Evolutionary conservation across 2,329 filamentous ascomycete species (phyloP).

Genomic region (Diaporthe australafricana): DNA sequence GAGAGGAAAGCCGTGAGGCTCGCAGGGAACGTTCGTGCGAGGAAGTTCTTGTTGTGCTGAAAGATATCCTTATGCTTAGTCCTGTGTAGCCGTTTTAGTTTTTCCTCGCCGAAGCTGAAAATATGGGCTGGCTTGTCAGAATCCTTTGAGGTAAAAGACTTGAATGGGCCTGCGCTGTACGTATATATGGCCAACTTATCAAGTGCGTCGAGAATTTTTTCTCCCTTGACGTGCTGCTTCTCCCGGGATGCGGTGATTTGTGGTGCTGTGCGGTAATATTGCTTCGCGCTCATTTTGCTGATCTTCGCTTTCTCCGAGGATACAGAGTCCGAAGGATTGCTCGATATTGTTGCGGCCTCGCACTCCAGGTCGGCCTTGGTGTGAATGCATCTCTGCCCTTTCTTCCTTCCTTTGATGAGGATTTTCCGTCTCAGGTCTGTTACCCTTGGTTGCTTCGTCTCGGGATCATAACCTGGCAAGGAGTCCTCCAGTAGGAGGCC

Average conservation of each 20-base stretch:
- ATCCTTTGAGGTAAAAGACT: slow-evolving; percentile 66
- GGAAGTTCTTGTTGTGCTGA: slow-evolving; percentile 85
- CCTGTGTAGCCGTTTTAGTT: slow-evolving; percentile 69
- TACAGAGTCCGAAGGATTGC: slow-evolving; percentile 46
- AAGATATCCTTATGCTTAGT: slow-evolving; percentile 82
- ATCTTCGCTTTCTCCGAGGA: slow-evolving; percentile 56
- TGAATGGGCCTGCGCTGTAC: slow-evolving; percentile 79
- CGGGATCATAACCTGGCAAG: slow-evolving; percentile 62
- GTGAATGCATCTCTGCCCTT: slow-evolving; percentile 45
- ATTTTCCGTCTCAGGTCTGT: slow-evolving; percentile 83
- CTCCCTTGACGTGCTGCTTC: background rate
- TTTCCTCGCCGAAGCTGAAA: slow-evolving; percentile 89
- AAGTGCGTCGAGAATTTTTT: slow-evolving; percentile 73
- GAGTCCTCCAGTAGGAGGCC: slow-evolving; percentile 75
- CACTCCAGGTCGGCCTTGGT: slow-evolving; percentile 30
- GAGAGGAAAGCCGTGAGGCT: slow-evolving; percentile 78
- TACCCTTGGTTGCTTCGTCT: slow-evolving; percentile 73
- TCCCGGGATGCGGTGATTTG: slow-evolving; percentile 23
- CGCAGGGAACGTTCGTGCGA: slow-evolving; percentile 93
- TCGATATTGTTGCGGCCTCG: slow-evolving; percentile 42
- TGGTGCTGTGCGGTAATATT: slow-evolving; percentile 56
- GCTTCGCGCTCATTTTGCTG: slow-evolving; percentile 53
- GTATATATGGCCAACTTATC: slow-evolving; percentile 86
- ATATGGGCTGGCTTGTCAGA: slow-evolving; percentile 74
- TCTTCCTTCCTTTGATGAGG: slow-evolving; percentile 81